phyloP scores from a whole-genome alignment of 2,329 filamentous ascomycete species.

The Colletotrichum sp. region DNA sequence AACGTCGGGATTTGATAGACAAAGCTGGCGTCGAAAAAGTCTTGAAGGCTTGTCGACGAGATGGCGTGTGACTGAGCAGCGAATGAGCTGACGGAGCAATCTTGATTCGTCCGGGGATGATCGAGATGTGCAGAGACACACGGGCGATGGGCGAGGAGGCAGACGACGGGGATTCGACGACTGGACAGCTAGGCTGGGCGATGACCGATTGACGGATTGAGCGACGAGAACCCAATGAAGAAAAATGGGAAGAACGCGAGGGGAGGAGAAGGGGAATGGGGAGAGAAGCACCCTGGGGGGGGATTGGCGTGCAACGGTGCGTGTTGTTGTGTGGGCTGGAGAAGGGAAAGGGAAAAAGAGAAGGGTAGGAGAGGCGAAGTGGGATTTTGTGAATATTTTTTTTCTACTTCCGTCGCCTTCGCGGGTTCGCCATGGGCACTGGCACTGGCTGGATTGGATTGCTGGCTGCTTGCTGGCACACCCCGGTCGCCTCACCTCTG shows the following conservation, averaged over 20 bases:
- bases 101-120: constrained; percentile 11
- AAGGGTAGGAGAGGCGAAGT: constrained; percentile 16
- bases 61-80: constrained; percentile 10
- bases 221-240: constrained; percentile 31
- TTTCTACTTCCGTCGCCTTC: constrained; percentile 8
- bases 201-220: not conserved
- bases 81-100: constrained; percentile 10
- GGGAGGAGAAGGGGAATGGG: constrained; percentile 32
- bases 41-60: not conserved
- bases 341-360: constrained; percentile 17
- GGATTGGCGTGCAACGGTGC: constrained; percentile 51
- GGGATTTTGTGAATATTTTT: constrained; percentile 24
- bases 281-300: constrained; percentile 44
- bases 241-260: constrained; percentile 35
- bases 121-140: constrained; percentile 9
- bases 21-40: not conserved
- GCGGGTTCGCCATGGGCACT: constrained; percentile 13
- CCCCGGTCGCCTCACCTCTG: not conserved
- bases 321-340: constrained; percentile 28
- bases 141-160: not conserved
- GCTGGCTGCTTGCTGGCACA: not conserved
- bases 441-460: not conserved
- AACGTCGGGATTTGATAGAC: not conserved
- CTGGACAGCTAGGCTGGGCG: constrained; percentile 27
- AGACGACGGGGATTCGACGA: constrained; percentile 6